Base-by-base conservation (phyloP, 345 rosid genomes). In the Gossypium herbaceum region DNA sequence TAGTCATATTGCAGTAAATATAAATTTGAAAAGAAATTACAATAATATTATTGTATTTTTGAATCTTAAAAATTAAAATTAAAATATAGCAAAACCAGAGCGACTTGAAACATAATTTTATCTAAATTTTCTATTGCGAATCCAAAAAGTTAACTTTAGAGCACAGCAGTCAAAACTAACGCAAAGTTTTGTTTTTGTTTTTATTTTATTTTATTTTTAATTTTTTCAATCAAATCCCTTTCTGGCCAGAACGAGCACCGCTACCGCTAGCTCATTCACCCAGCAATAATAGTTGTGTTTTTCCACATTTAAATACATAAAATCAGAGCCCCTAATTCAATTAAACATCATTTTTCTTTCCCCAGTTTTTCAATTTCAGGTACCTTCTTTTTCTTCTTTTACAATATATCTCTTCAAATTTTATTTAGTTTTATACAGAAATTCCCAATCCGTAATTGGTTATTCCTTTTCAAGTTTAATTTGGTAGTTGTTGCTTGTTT, bases 201-300 rank as follows among this genome's bases (percentile, higher is more conserved):
- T 34, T 34, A 34, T 34, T 34, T 34, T 34, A 4, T 27, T 27
- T 3, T 29, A 29, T 29, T 29, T 29, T 29, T 29, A 34, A 34
- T 65, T 76, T 60, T 44, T 9, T 62, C 10, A 12, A 27, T 27
- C 63, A 59, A 12, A 56, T 70, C 24, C 76, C 20, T 59, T 73
- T 68, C 80, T 64, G 78, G 83, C 72, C 73, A 58, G 54, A 75
- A 78, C 22, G 76, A 80, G 83, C 73, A 62, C 58, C 29, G 84
- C 82, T 8, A 74, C 60, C 25, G 85, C 84, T 19, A 73, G 86
- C 81, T 84, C 81, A 84, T 71, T 83, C 68, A 56, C 68, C 81
- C 85, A 75, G 77, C 82, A 39, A 64, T 60, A 61, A 76, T 52
- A 65, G 64, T 69, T 79, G 82, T 75, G 43, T 48, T 67, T 66